phyloP scores from a whole-genome alignment of 176 grass and related monocot species.

The Raddia distichophylla region DNA sequence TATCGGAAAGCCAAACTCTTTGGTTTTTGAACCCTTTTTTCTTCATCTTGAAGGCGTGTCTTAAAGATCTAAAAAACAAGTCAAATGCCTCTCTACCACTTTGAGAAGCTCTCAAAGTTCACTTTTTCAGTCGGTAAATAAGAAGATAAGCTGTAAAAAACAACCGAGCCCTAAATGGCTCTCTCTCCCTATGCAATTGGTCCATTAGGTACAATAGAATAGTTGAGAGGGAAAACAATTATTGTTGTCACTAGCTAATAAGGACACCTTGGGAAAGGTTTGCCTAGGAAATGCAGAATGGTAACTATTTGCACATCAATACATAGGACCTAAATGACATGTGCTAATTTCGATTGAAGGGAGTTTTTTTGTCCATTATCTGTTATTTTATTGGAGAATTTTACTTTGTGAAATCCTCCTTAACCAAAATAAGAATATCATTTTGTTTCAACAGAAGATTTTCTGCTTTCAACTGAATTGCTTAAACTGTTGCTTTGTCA shows the following conservation, averaged over 20 bases:
- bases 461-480: not conserved
- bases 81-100: no score
- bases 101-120: no score
- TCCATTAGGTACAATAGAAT: not conserved
- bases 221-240: not conserved
- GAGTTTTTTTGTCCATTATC: not conserved
- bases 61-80: no score
- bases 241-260: slow-evolving; percentile 3
- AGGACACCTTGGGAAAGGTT: slow-evolving; percentile 3
- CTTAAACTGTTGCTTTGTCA: not conserved
- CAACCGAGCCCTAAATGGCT: not conserved
- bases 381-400: slow-evolving; percentile 1
- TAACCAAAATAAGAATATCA: not conserved
- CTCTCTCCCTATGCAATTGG: not conserved
- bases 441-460: not conserved
- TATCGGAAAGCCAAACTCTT: no score
- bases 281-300: not conserved
- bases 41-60: no score
- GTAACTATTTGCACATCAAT: not conserved
- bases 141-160: no score
- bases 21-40: no score
- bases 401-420: slow-evolving; percentile 15
- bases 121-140: no score
- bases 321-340: not conserved
- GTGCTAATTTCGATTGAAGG: not conserved